A percentile compares a stretch with the other conserved stretches of the same genome.
Conservation (phyloP, 495 filamentous ascomycete species). For the Neurospora intermedia region DNA sequence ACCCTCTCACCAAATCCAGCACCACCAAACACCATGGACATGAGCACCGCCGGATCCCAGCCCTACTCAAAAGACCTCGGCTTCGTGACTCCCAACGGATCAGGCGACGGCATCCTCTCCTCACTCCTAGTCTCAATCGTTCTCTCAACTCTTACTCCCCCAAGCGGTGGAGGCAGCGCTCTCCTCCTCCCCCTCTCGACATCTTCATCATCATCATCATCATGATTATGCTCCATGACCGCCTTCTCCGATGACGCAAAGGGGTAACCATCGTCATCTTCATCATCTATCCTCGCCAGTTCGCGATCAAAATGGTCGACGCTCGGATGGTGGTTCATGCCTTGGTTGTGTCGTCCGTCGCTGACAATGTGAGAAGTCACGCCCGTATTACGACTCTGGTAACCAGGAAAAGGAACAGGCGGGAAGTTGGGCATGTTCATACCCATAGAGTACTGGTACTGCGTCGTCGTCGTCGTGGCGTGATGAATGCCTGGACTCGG, state of each 20-base stretch:
- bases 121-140: not conserved
- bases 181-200: not conserved
- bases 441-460: not conserved
- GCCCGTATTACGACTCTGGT: not conserved
- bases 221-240: too few species aligned
- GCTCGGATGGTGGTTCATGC: not conserved
- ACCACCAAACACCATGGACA: not conserved
- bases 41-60: not conserved
- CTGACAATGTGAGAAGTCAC: not conserved
- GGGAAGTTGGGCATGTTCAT: not conserved
- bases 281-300: slow-evolving; percentile 7
- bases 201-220: not conserved
- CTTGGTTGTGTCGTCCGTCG: not conserved
- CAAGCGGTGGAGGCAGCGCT: not conserved
- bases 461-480: not conserved
- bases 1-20: not conserved
- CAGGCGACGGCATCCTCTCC: too few species aligned
- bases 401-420: not conserved
- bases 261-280: not conserved
- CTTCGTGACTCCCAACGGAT: too few species aligned
- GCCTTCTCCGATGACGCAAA: not conserved
- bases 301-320: slow-evolving; percentile 4
- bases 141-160: not conserved
- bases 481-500: not conserved
- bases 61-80: not conserved